These are phyloP conservation scores for Irpex lacteus DNA, from an alignment of 1,284 basidiomycete species.

Conservation along the genomic window DNA sequence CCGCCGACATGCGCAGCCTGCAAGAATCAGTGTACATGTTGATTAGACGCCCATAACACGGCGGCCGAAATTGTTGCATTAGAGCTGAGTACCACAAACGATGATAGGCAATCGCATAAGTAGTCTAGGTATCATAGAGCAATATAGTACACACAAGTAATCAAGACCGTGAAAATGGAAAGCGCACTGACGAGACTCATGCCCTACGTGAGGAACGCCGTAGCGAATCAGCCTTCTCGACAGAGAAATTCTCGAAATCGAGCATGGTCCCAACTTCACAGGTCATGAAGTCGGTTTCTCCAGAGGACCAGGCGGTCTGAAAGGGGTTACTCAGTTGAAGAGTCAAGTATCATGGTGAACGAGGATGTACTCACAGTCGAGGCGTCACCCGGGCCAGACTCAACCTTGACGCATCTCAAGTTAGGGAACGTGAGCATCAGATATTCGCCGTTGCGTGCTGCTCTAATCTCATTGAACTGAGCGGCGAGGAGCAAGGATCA, in stretches of 20 bases:
- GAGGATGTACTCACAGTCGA: conserved; percentile 7
- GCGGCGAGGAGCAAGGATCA: background rate
- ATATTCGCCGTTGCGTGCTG: conserved; percentile 54
- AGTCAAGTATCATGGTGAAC: background rate
- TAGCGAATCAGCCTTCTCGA: background rate
- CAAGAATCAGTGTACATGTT: too few relatives aligned
- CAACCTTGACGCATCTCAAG: conserved; percentile 21
- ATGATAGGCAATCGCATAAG: background rate
- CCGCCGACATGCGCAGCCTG: too few relatives aligned
- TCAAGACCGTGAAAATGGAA: background rate
- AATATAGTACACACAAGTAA: background rate
- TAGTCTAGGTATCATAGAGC: background rate
- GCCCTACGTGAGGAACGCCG: background rate
- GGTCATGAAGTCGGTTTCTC: conserved; percentile 11
- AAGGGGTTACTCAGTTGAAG: background rate
- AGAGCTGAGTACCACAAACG: too few relatives aligned
- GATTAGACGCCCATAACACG: too few relatives aligned
- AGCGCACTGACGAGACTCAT: background rate
- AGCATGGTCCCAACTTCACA: conserved; percentile 7
- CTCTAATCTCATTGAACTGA: conserved; percentile 67
- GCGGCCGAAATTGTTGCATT: too few relatives aligned
- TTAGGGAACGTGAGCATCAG: conserved; percentile 67
- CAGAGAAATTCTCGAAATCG: conserved; percentile 5
- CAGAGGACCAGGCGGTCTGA: conserved; percentile 11
- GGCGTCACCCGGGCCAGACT: background rate